Conservation (phyloP, 176 grass and related monocot genomes). For the Triticum urartu region DNA sequence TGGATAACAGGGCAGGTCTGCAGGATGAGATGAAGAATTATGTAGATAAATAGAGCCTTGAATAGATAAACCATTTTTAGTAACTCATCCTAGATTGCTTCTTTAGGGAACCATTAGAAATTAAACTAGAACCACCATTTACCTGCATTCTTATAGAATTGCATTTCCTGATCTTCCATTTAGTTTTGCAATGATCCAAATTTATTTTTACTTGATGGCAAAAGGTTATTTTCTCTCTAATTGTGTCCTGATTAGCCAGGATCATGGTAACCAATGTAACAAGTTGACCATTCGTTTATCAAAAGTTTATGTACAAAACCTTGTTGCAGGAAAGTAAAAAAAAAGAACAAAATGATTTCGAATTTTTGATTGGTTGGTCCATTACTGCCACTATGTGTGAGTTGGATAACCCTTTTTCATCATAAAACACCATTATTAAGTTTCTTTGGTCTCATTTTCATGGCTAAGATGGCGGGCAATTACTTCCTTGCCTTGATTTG, state of each 20-base stretch:
- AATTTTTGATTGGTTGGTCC: neutral
- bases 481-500: neutral
- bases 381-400: neutral
- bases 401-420: neutral
- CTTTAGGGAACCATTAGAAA: slow-evolving; percentile 26
- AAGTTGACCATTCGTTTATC: slow-evolving; percentile 18
- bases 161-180: slow-evolving; percentile 8
- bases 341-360: slow-evolving; percentile 22
- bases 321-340: neutral
- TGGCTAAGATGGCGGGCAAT: neutral
- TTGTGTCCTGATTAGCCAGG: slow-evolving; percentile 7
- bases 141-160: slow-evolving; percentile 21
- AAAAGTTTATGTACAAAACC: slow-evolving; percentile 35
- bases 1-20: slow-evolving; percentile 21
- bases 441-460: neutral
- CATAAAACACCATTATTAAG: neutral
- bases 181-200: slow-evolving; percentile 12
- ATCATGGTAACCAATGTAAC: slow-evolving; percentile 26
- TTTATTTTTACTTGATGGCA: slow-evolving; percentile 20
- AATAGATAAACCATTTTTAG: slow-evolving; percentile 32
- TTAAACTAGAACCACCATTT: slow-evolving; percentile 30
- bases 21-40: slow-evolving; percentile 45
- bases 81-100: slow-evolving; percentile 20
- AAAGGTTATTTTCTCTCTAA: slow-evolving; percentile 22
- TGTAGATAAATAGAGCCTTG: slow-evolving; percentile 40